A percentile compares a stretch with the other conserved stretches of the same genome.
These are phyloP conservation scores for Malus sylvestris DNA, from an alignment of 306 rosid genomes.

Conservation along the genomic window DNA sequence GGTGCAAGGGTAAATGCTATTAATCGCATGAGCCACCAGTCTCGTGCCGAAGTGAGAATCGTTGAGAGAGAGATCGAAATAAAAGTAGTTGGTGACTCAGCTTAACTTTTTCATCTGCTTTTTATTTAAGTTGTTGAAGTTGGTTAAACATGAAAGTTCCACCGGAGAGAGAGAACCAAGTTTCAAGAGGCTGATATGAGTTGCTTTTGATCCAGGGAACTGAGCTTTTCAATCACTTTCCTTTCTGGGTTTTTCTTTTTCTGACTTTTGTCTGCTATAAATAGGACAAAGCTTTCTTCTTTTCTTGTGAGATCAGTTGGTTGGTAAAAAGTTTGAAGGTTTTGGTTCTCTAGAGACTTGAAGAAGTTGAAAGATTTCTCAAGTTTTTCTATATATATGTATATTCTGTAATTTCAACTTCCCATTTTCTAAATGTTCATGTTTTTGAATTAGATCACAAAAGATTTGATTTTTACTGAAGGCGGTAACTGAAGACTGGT, in stretches of 20 bases:
- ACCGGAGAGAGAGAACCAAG: slow-evolving; percentile 11
- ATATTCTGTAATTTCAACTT: slow-evolving; percentile 4
- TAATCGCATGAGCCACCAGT: too few species aligned
- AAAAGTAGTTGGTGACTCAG: slow-evolving; percentile 28
- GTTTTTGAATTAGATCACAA: slow-evolving; percentile 14
- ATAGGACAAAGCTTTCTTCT: slow-evolving; percentile 1
- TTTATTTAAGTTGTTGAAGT: slow-evolving; percentile 11
- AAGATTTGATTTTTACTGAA: not conserved
- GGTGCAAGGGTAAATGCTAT: not conserved
- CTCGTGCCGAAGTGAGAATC: not conserved
- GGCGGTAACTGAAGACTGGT: slow-evolving; percentile 10
- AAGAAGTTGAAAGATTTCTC: slow-evolving; percentile 18
- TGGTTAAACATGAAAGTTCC: slow-evolving; percentile 31
- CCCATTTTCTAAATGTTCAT: slow-evolving; percentile 16
- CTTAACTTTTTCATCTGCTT: slow-evolving; percentile 13
- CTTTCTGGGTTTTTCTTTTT: slow-evolving; percentile 16
- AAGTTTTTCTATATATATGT: slow-evolving; percentile 9
- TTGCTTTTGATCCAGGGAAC: slow-evolving; percentile 57
- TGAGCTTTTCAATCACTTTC: slow-evolving; percentile 6
- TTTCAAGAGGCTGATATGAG: slow-evolving; percentile 33
- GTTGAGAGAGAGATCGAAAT: not conserved
- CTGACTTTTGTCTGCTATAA: slow-evolving; percentile 19
- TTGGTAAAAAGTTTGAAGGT: slow-evolving; percentile 25
- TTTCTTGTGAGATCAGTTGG: slow-evolving; percentile 28
- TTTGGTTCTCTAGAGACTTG: slow-evolving; percentile 24